Evolutionary conservation across 768 basidiomycete genomes (phyloP), one percentile per base, ranked within the genome.

Genomic region (Lyophyllum atratum): DNA sequence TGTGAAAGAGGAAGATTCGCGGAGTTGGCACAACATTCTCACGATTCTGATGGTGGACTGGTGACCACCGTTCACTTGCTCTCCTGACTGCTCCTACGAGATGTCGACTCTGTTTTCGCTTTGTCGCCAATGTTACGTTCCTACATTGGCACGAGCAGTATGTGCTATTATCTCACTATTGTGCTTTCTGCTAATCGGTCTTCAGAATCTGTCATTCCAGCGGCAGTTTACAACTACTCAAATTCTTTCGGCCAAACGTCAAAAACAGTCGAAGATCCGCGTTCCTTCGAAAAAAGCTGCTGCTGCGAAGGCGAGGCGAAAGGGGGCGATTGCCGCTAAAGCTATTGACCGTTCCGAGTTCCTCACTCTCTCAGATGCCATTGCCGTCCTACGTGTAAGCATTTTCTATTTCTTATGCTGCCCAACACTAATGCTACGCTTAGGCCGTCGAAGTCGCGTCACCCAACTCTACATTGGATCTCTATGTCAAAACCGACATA

Each of bases 371-470:
- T 58, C 71, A 19, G 82, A 87, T 43, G 91, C 91, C 34, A 81
- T 93, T 60, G 71, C 79, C 17, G 85, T 91, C 37, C 76, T 93
- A 59, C 85, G 89, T 56, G 89, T 90, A 66, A 59, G 87, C 76
- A 54, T 6, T 31, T 42, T 37, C 39, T 48, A 6, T 15, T 29
- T 26, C 44, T 25, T 44, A 2, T 14, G 34, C 31, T 21, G 19
- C 44, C 49, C 44, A 52, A 59, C 50, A 14, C 17, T 45, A 55
- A 45, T 26, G 44, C 47, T 10, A 49, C 39, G 10, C 24, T 28
- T 60, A 97, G 95, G 85, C 95, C 14, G 86, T 94, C 8, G 92
- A 95, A 70, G 87, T 95, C 48, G 80, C 88, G 6, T 84, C 83
- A 49, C 89, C 93, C 4, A 80, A 80, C 51, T 80, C 90, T 4